Base-by-base conservation (phyloP, 2,329 filamentous ascomycete species). In the Cytospora piceae region DNA sequence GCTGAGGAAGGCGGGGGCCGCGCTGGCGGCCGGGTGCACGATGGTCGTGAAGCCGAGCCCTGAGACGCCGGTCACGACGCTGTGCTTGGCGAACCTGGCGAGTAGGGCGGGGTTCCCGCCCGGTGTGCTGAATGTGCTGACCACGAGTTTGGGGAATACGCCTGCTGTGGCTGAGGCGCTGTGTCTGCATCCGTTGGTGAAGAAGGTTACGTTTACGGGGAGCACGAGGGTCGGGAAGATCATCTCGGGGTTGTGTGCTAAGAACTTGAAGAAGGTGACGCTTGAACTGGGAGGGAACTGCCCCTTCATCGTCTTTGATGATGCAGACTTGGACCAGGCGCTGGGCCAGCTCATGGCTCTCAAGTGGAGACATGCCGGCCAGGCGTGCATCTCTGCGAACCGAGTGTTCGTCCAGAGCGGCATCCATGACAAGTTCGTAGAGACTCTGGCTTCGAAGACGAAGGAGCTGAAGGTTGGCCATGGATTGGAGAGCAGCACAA, bases 121-220 rank as follows among this genome's bases (percentile, higher is more conserved):
- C 51, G 92, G 92, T 2, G 89, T 89, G 0, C 83, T 96, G 27
- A 82, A 82, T 54, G 77, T 83, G 2, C 55, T 83, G 57, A 80
- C 80, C 0, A 82, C 82, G 0, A 80, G 77, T 24, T 71, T 82
- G 9, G 75, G 74, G 0, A 79, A 80, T 58, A 83, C 81, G 0
- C 81, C 81, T 0, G 62, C 71, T 0, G 74, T 84, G 2, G 79
- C 79, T 15, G 81, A 82, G 72, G 77, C 78, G 0, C 76, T 84
- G 1, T 83, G 81, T 68, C 76, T 77, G 32, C 80, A 83, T 65
- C 77, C 76, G 0, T 65, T 76, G 0, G 77, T 83, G 0, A 80
- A 79, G 59, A 93, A 93, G 74, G 81, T 94, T 63, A 90, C 89
- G 64, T 95, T 94, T 71, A 94, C 91, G 0, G 92, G 92, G 22